Evolutionary conservation across 2,329 filamentous ascomycete species (phyloP).

Genomic region (Cryphonectria carpinicola): DNA sequence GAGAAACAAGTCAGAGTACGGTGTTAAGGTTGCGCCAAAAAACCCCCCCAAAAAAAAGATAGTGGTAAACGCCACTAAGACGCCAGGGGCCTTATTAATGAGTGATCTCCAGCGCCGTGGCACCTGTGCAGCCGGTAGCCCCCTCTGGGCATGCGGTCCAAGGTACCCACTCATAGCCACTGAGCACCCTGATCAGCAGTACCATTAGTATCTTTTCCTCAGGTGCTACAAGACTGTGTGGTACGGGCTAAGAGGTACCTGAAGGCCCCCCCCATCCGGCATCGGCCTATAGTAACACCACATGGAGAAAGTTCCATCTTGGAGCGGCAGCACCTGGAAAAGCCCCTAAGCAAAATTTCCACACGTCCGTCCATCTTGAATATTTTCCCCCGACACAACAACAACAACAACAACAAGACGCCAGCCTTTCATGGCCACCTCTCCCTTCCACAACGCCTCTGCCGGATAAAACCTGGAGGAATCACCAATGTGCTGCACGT

Average conservation of each 20-base stretch:
- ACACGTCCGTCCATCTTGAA: neutral
- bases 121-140: neutral
- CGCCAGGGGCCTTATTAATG: no score
- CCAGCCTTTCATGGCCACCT: neutral
- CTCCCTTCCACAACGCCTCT: neutral
- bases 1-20: neutral
- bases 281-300: neutral
- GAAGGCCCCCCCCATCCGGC: neutral
- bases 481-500: conserved; percentile 22
- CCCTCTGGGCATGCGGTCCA: neutral
- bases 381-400: neutral
- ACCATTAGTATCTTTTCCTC: neutral
- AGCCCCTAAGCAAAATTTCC: neutral
- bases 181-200: neutral
- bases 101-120: neutral
- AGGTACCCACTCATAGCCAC: neutral
- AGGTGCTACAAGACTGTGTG: neutral
- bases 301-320: neutral
- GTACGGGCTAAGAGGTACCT: neutral
- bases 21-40: no score
- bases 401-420: neutral
- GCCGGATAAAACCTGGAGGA: conserved; percentile 1
- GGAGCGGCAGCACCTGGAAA: neutral
- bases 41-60: no score
- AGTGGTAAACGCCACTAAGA: no score